Percentiles rank a stretch among this genome's conserved stretches.
phyloP scores from a whole-genome alignment of 2,329 filamentous ascomycete genomes.

The Monosporascus cannonballus region DNA sequence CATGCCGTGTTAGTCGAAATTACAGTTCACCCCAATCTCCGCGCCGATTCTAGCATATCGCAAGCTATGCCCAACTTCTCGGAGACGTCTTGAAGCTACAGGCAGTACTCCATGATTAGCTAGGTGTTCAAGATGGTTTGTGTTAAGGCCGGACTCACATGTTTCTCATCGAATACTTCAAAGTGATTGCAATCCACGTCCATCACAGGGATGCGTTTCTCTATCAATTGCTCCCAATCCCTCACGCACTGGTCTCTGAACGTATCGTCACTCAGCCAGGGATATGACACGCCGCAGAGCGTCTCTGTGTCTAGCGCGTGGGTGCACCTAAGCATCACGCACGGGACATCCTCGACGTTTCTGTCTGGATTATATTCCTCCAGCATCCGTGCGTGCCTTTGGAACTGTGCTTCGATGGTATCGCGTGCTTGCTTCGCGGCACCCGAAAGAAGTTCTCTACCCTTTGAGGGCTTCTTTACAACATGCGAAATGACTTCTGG shows the following conservation, averaged over 20 bases:
- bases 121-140: background rate
- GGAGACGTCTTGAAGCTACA: background rate
- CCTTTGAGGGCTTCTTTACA: constrained; percentile 1
- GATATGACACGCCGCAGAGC: constrained; percentile 15
- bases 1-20: too few species aligned
- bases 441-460: background rate
- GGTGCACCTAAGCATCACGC: constrained; percentile 15
- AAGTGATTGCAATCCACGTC: constrained; percentile 25
- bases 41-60: background rate
- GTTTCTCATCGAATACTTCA: constrained; percentile 15
- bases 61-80: background rate
- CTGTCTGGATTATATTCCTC: constrained; percentile 5
- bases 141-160: constrained; percentile 4
- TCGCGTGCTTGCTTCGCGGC: background rate
- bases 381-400: constrained; percentile 6
- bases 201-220: constrained; percentile 14
- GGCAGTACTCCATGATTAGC: background rate
- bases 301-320: constrained; percentile 13
- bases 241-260: constrained; percentile 3
- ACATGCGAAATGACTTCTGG: constrained; percentile 11
- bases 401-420: constrained; percentile 2
- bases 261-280: constrained; percentile 9
- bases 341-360: constrained; percentile 4
- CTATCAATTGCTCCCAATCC: constrained; percentile 19
- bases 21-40: too few species aligned